phyloP scores from a whole-genome alignment of 108 stramenopile species.

The Fragilaria radians region DNA sequence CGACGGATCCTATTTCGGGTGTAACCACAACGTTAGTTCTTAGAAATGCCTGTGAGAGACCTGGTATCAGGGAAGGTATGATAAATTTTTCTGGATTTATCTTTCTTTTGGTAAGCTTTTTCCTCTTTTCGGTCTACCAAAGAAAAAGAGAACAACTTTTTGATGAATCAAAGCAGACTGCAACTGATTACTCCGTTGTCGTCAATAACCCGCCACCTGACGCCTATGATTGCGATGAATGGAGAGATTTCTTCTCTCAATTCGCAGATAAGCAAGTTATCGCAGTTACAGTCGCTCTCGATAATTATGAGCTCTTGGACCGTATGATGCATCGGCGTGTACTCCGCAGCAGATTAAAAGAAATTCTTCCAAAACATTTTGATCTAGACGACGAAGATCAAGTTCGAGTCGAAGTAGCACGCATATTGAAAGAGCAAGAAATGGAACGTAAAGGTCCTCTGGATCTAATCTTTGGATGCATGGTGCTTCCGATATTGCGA shows the following conservation, averaged over 20 bases:
- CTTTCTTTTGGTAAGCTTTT: slow-evolving; percentile 39
- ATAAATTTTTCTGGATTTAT: slow-evolving; percentile 55
- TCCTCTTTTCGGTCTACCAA: slow-evolving; percentile 42
- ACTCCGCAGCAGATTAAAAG: slow-evolving; percentile 25
- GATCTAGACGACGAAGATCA: slow-evolving; percentile 44
- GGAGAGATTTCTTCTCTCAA: slow-evolving; percentile 59
- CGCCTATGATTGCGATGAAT: slow-evolving; percentile 71
- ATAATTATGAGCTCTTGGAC: slow-evolving; percentile 50
- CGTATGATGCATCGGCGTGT: slow-evolving; percentile 35
- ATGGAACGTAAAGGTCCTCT: slow-evolving; percentile 21
- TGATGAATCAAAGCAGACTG: slow-evolving; percentile 57
- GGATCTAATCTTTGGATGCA: slow-evolving; percentile 15
- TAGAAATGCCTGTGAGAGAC: slow-evolving; percentile 59
- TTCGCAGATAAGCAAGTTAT: slow-evolving; percentile 60
- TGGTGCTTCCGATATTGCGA: slow-evolving; percentile 25
- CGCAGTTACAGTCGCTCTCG: slow-evolving; percentile 53
- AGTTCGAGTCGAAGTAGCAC: slow-evolving; percentile 19
- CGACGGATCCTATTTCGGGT: slow-evolving; percentile 20
- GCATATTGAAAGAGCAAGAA: slow-evolving; percentile 17
- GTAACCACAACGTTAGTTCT: slow-evolving; percentile 36
- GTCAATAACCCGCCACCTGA: slow-evolving; percentile 71
- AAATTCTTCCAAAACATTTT: slow-evolving; percentile 24
- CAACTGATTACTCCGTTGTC: slow-evolving; percentile 66
- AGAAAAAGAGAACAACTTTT: slow-evolving; percentile 46
- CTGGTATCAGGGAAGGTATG: slow-evolving; percentile 32